Conservation (phyloP, 179 eudicot species). For the Patellifolia procumbens region DNA sequence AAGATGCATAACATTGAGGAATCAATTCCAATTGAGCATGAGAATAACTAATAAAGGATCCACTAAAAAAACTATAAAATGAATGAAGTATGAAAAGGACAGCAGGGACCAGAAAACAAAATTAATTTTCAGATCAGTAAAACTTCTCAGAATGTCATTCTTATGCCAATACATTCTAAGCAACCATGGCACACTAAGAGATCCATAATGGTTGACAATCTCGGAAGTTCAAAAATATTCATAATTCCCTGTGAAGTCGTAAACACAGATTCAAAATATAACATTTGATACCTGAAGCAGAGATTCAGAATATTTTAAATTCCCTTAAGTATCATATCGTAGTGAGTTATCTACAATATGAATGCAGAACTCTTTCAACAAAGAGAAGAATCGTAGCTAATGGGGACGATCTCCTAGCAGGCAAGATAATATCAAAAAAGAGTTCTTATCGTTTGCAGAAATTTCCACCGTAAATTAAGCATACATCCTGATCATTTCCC, state of each 20-base stretch:
- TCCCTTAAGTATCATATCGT: too few species aligned
- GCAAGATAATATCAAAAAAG: background rate
- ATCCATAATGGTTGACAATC: background rate
- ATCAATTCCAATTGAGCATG: conserved; percentile 3
- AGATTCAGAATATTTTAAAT: background rate
- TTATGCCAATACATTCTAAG: background rate
- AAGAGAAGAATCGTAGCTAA: background rate
- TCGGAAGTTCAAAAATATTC: background rate
- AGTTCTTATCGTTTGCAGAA: background rate
- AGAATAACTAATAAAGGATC: background rate
- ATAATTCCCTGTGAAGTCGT: background rate
- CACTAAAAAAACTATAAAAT: background rate
- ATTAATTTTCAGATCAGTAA: background rate
- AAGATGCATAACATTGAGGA: background rate
- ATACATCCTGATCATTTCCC: background rate
- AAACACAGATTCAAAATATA: too few species aligned
- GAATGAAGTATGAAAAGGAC: background rate
- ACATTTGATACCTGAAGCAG: too few species aligned
- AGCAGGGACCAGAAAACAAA: background rate
- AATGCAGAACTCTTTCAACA: background rate
- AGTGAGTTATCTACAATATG: too few species aligned
- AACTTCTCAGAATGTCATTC: background rate
- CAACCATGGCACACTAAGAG: background rate
- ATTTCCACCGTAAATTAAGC: background rate
- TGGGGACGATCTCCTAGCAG: background rate